Evolutionary conservation across 805 yeast species (phyloP).

Genomic region (Lachancea meyersii): DNA sequence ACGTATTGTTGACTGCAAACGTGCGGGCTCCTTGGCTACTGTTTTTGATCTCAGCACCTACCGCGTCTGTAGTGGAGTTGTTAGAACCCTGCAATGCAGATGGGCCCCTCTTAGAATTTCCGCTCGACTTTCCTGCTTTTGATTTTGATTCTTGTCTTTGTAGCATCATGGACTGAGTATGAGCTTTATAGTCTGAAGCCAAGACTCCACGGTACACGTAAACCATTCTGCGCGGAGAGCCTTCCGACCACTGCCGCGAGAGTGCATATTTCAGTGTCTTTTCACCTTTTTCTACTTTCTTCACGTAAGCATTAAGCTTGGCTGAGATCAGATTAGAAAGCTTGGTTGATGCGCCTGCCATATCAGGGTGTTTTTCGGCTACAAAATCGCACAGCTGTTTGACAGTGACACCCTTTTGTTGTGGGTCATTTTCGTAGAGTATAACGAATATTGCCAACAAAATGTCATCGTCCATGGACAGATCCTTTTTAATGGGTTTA

Average conservation of each 20-base stretch:
- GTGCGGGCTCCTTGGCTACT: slow-evolving; percentile 5
- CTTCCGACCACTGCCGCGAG: slow-evolving; percentile 87
- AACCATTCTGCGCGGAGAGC: slow-evolving; percentile 84
- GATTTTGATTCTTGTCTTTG: slow-evolving; percentile 5
- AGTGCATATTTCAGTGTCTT: slow-evolving; percentile 63
- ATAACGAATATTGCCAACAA: slow-evolving; percentile 69
- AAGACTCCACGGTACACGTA: slow-evolving; percentile 76
- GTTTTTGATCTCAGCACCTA: slow-evolving; percentile 27
- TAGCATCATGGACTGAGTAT: slow-evolving; percentile 50
- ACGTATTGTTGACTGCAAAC: slow-evolving; percentile 5
- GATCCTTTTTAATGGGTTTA: slow-evolving; percentile 55
- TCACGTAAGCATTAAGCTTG: slow-evolving; percentile 76
- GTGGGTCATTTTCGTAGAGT: slow-evolving; percentile 59
- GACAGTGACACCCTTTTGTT: slow-evolving; percentile 80
- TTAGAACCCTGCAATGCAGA: slow-evolving; percentile 14
- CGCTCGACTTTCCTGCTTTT: slow-evolving; percentile 7
- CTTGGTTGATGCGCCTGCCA: slow-evolving; percentile 74
- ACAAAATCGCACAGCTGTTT: slow-evolving; percentile 77
- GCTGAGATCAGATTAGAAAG: slow-evolving; percentile 79
- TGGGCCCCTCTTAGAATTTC: slow-evolving; percentile 9
- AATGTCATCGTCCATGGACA: slow-evolving; percentile 63
- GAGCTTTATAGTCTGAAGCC: slow-evolving; percentile 67
- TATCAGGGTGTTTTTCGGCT: slow-evolving; percentile 70
- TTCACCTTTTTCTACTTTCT: slow-evolving; percentile 80
- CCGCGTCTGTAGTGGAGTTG: slow-evolving; percentile 14